A percentile compares a stretch with the other conserved stretches of the same genome.
phyloP scores from a whole-genome alignment of 2,329 filamentous ascomycete species.

The Xylaria sp. region DNA sequence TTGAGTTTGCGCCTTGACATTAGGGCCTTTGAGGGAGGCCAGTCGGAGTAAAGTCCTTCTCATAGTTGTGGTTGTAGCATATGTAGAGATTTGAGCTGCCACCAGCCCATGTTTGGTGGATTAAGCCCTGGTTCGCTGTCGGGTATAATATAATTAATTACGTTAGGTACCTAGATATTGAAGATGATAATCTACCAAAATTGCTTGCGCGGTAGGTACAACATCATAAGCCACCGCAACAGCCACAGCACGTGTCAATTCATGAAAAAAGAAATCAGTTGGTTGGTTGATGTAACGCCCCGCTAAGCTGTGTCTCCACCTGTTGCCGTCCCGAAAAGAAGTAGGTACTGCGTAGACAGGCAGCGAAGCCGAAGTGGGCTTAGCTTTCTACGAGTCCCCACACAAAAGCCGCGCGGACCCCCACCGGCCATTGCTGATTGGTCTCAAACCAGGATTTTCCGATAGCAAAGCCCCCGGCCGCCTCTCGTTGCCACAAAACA shows the following conservation, averaged over 20 bases:
- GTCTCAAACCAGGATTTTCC: conserved; percentile 30
- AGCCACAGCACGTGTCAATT: no score
- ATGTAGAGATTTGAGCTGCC: conserved; percentile 17
- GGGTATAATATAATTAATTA: no score
- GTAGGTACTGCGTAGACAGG: no score
- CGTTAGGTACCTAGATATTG: no score
- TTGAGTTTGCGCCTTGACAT: not conserved
- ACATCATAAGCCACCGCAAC: no score
- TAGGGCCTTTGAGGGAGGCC: not conserved
- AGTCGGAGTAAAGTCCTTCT: conserved; percentile 34
- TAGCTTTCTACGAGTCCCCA: not conserved
- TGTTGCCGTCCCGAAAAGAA: not conserved
- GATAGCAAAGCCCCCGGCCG: conserved; percentile 43
- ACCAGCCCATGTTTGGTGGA: conserved; percentile 14
- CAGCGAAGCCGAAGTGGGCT: not conserved
- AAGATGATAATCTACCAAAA: no score
- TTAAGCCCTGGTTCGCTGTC: not conserved
- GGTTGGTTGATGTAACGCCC: no score
- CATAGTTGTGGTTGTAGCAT: conserved; percentile 37
- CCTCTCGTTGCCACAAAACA: conserved; percentile 42
- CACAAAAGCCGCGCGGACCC: not conserved
- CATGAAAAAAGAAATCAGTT: no score
- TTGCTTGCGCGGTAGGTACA: no score
- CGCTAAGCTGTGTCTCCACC: not conserved
- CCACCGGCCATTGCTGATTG: conserved; percentile 37